Percentiles rank a stretch among this genome's conserved stretches.
Conservation (phyloP, 306 rosid genomes). For the Vigna nakashimae region DNA sequence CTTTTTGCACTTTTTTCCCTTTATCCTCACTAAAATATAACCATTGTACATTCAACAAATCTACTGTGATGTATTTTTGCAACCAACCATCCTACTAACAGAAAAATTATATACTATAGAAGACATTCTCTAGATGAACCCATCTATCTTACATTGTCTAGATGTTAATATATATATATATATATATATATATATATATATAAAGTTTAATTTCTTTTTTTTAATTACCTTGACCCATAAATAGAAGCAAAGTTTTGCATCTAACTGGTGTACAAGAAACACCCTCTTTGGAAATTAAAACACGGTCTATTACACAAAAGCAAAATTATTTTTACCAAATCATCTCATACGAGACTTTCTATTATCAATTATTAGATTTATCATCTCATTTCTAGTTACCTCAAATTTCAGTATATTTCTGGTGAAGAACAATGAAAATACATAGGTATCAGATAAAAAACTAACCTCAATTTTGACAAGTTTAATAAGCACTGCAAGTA, state of each 20-base stretch:
- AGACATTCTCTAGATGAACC: too few species aligned
- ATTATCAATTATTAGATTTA: conserved; percentile 6
- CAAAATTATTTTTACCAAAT: background rate
- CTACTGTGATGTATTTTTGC: background rate
- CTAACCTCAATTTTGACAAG: conserved; percentile 93
- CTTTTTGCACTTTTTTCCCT: conserved; percentile 4
- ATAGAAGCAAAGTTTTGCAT: conserved; percentile 27
- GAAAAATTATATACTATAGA: background rate
- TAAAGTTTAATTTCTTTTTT: background rate
- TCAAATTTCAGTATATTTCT: conserved; percentile 25
- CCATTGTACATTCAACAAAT: background rate
- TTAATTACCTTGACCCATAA: background rate
- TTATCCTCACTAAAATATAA: background rate
- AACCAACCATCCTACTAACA: background rate
- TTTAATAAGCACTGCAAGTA: conserved; percentile 85
- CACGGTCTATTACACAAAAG: background rate
- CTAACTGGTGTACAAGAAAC: conserved; percentile 9
- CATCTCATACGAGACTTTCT: conserved; percentile 5
- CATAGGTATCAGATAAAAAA: conserved; percentile 17
- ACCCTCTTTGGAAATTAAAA: conserved; percentile 14
- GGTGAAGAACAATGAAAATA: conserved; percentile 32
- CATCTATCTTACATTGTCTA: conserved; percentile 1
- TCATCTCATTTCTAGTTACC: background rate
- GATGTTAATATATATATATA: background rate
- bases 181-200: too few species aligned